These are phyloP conservation scores for Sporothrix phasma DNA, from an alignment of 2,329 filamentous ascomycete genomes.

Conservation along the genomic window DNA sequence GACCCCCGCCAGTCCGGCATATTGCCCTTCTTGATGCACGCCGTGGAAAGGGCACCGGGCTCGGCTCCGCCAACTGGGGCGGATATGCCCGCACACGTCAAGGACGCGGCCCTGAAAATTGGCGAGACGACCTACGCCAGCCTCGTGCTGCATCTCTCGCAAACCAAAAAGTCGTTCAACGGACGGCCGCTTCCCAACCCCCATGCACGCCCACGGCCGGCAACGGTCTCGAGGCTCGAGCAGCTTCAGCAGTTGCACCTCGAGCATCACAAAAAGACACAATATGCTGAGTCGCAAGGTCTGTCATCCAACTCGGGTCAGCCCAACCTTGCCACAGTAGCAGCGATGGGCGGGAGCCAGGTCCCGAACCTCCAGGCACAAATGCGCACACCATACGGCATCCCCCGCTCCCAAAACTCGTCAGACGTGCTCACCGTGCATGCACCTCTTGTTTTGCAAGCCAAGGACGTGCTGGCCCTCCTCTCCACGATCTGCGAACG, in stretches of 20 bases:
- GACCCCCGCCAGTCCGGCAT: neutral
- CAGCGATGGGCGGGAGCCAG: constrained; percentile 12
- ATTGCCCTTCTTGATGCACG: neutral
- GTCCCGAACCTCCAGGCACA: constrained; percentile 13
- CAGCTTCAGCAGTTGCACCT: constrained; percentile 24
- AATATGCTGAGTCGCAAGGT: neutral
- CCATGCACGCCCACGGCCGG: constrained; percentile 36
- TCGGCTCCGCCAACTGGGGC: constrained; percentile 2
- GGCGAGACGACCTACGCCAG: constrained; percentile 67
- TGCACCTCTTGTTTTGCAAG: constrained; percentile 35
- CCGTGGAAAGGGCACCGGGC: neutral
- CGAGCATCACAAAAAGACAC: constrained; percentile 5
- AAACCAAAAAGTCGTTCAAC: constrained; percentile 41
- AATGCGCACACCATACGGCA: constrained; percentile 15
- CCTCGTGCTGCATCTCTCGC: constrained; percentile 54
- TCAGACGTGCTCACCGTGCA: constrained; percentile 29
- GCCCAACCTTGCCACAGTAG: neutral
- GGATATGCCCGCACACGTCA: constrained; percentile 38
- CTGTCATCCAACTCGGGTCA: neutral
- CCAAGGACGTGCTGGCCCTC: constrained; percentile 59
- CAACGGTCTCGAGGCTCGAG: constrained; percentile 46
- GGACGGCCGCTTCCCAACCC: constrained; percentile 30
- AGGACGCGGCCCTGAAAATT: constrained; percentile 57
- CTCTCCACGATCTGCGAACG: constrained; percentile 67
- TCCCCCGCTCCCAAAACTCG: constrained; percentile 5